These are phyloP conservation scores for Ustilago loliicola DNA, from an alignment of 1,284 basidiomycete species.

Conservation along the genomic window DNA sequence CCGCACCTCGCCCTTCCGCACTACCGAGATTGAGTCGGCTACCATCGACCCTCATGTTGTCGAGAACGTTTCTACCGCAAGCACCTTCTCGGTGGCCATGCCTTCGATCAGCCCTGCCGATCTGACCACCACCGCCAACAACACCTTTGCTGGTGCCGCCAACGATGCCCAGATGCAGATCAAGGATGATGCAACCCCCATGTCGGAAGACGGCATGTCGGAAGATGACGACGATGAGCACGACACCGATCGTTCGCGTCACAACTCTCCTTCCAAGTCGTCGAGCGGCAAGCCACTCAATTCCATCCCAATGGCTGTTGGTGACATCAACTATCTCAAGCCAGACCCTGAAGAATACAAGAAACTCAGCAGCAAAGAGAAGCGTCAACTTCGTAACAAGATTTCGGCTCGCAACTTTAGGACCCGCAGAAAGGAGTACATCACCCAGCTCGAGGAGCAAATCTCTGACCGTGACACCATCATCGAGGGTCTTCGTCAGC, in stretches of 20 bases:
- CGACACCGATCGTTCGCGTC: slow-evolving; percentile 26
- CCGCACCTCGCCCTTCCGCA: slow-evolving; percentile 47
- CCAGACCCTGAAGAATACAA: slow-evolving; percentile 92
- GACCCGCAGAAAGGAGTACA: slow-evolving; percentile 94
- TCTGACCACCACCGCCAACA: slow-evolving; percentile 1
- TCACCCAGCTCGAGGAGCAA: slow-evolving; percentile 90
- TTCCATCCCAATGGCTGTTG: slow-evolving; percentile 42
- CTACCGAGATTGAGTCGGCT: slow-evolving; percentile 33
- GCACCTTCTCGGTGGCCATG: slow-evolving; percentile 22
- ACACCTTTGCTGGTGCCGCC: slow-evolving; percentile 17
- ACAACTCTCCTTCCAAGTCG: slow-evolving; percentile 20
- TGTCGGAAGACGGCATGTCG: slow-evolving; percentile 52
- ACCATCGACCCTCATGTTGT: slow-evolving; percentile 55
- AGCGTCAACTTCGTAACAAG: slow-evolving; percentile 95
- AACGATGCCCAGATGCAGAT: slow-evolving; percentile 4
- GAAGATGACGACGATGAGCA: slow-evolving; percentile 33
- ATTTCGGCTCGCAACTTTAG: slow-evolving; percentile 95
- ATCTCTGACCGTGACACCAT: slow-evolving; percentile 91
- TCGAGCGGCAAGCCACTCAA: slow-evolving; percentile 42
- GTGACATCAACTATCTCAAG: slow-evolving; percentile 58
- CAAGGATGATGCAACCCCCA: slow-evolving; percentile 34
- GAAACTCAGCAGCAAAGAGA: slow-evolving; percentile 95
- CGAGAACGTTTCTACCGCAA: slow-evolving; percentile 17
- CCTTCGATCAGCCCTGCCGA: slow-evolving; percentile 28
- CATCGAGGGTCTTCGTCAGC: slow-evolving; percentile 86